These are phyloP conservation scores for Arthrinium puccinioides DNA, from an alignment of 2,329 filamentous ascomycete species.

Conservation along the genomic window DNA sequence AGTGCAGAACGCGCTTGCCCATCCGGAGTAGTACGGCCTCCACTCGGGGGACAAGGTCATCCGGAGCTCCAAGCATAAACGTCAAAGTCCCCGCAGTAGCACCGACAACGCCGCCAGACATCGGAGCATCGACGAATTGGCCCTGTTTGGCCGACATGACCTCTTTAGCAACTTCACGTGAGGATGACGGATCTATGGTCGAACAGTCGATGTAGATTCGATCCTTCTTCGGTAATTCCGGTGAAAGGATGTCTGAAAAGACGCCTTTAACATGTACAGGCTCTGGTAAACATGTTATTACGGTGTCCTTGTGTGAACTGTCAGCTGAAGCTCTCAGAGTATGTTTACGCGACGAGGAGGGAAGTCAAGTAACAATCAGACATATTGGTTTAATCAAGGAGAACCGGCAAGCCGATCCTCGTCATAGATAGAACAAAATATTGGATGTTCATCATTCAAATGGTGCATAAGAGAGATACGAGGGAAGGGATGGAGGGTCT, in stretches of 20 bases:
- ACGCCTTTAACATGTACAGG: slow-evolving; percentile 81
- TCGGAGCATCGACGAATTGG: slow-evolving; percentile 86
- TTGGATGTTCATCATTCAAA: slow-evolving; percentile 28
- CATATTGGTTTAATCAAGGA: slow-evolving; percentile 74
- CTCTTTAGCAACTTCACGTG: slow-evolving; percentile 65
- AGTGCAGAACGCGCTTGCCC: slow-evolving; percentile 80
- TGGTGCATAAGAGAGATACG: slow-evolving; percentile 3
- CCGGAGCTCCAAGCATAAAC: slow-evolving; percentile 82
- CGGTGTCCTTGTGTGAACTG: slow-evolving; percentile 55
- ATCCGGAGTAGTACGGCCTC: slow-evolving; percentile 69
- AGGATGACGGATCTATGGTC: slow-evolving; percentile 88
- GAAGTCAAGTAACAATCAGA: slow-evolving; percentile 41
- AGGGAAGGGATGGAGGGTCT: slow-evolving; percentile 11
- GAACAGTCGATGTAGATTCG: slow-evolving; percentile 93
- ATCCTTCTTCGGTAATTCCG: slow-evolving; percentile 41
- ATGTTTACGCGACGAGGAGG: slow-evolving; percentile 4
- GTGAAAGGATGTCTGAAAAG: slow-evolving; percentile 67
- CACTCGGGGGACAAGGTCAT: slow-evolving; percentile 53
- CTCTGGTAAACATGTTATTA: slow-evolving; percentile 85
- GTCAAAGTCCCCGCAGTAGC: slow-evolving; percentile 81
- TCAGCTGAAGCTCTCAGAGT: slow-evolving; percentile 7
- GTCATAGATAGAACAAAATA: slow-evolving; percentile 57
- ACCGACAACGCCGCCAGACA: slow-evolving; percentile 93
- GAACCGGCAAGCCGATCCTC: slow-evolving; percentile 50
- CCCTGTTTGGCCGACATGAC: slow-evolving; percentile 60